Evolutionary conservation across 106 monocot species (phyloP).

Genomic region (Ottelia alismoides): DNA sequence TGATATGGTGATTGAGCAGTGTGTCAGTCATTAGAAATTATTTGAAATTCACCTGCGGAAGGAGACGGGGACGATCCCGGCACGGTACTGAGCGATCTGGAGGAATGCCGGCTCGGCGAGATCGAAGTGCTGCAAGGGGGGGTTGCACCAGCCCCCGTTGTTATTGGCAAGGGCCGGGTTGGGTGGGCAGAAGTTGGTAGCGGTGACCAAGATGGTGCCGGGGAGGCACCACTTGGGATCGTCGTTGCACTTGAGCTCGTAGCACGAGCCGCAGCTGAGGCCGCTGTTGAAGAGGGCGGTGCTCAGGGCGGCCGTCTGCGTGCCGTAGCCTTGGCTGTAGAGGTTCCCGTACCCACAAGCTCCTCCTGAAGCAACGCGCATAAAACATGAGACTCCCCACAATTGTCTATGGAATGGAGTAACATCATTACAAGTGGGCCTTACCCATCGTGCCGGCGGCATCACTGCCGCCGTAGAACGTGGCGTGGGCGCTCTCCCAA

Average conservation of each 20-base stretch:
- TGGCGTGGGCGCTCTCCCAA: constrained; percentile 37
- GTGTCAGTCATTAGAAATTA: not conserved
- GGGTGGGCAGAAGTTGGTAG: constrained; percentile 73
- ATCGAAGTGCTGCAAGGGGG: constrained; percentile 68
- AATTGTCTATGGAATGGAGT: not conserved
- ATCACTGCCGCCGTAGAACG: constrained; percentile 54
- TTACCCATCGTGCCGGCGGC: constrained; percentile 59
- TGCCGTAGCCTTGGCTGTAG: constrained; percentile 61
- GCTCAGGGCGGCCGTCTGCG: constrained; percentile 63
- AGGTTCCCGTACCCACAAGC: constrained; percentile 58
- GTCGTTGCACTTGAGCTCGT: constrained; percentile 34
- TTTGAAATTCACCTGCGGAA: constrained; percentile 9
- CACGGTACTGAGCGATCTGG: constrained; percentile 59
- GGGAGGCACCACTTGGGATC: constrained; percentile 46
- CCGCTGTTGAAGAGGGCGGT: constrained; percentile 58
- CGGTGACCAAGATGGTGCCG: constrained; percentile 44
- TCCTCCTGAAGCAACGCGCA: constrained; percentile 23
- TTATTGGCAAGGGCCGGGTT: constrained; percentile 41
- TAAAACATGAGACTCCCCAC: not conserved
- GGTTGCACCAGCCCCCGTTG: constrained; percentile 79
- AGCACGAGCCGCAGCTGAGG: constrained; percentile 54
- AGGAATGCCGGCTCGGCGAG: constrained; percentile 59
- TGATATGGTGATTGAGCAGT: not conserved
- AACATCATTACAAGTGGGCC: not conserved
- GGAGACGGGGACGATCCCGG: constrained; percentile 61